Percentiles rank a stretch among this genome's conserved stretches.
These are phyloP conservation scores for Penicillium sp. DNA, from an alignment of 2,329 filamentous ascomycete species.

Conservation along the genomic window DNA sequence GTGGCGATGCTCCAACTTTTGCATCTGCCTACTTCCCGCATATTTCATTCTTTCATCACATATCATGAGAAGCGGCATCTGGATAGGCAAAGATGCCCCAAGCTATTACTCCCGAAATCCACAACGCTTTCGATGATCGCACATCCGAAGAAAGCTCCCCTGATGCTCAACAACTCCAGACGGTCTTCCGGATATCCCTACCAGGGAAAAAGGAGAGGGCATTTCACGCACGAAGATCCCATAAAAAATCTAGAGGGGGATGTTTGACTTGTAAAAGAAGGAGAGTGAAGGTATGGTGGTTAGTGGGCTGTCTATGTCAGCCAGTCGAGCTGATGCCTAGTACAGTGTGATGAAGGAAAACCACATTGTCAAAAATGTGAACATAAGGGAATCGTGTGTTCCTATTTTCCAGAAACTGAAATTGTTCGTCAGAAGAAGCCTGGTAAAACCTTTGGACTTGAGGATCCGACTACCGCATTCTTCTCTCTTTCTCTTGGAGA, in stretches of 20 bases:
- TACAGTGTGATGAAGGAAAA: conserved; percentile 36
- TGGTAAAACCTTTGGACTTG: neutral
- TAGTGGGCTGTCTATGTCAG: neutral
- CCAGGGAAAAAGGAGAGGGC: neutral
- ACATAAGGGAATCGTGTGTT: conserved; percentile 26
- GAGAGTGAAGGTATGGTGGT: conserved; percentile 32
- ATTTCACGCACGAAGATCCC: conserved; percentile 18
- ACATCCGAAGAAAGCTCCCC: neutral
- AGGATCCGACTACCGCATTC: neutral
- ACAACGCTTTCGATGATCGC: neutral
- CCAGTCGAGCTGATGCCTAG: neutral
- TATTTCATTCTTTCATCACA: neutral
- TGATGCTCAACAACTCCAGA: conserved; percentile 10
- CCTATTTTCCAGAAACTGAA: conserved; percentile 16
- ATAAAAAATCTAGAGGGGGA: conserved; percentile 34
- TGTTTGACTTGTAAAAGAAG: conserved; percentile 35
- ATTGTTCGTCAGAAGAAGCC: neutral
- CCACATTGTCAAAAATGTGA: conserved; percentile 32
- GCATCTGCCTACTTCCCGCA: neutral
- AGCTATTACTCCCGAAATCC: neutral
- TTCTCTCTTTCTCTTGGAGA: conserved; percentile 24
- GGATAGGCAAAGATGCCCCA: neutral
- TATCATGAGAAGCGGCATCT: neutral
- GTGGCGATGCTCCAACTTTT: conserved; percentile 12
- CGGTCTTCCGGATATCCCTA: conserved; percentile 15